Evolutionary conservation across 805 yeast species (phyloP), one percentile per base, ranked within the genome.

Genomic region (Ogataea ganodermae): DNA sequence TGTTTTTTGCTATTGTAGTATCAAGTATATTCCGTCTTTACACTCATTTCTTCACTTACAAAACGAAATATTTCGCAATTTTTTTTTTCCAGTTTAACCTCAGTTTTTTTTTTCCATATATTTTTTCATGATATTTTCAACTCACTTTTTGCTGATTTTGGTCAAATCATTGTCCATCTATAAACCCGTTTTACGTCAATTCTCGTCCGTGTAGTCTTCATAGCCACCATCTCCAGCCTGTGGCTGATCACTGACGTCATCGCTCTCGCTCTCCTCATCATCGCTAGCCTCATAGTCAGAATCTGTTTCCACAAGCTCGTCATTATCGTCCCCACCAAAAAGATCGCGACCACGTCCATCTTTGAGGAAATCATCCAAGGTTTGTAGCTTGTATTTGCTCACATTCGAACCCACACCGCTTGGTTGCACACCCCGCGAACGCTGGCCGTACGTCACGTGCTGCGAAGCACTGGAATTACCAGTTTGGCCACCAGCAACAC

Each of bases 331-430:
- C 54, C 71, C 49, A 50, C 70, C 43, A 59, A 57, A n/a, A 16
- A 73, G 67, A 12, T 76, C 67, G 49, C 75, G 75, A 2, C 78
- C 85, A 56, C 42, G 35, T 9, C 44, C 41, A 18, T 46, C 51
- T 17, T 35, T 56, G 35, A 91, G 83, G 63, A 91, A 91, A 51
- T 91, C 98, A 60, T 91, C 97, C 48, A 91, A 68, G 48, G 91
- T 86, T 63, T 89, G 96, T 31, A 86, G 65, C 49, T 79, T 77
- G 58, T 81, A 84, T 45, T 71, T 73, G 52, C 66, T 70, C 24
- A 57, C 56, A 16, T 58, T 52, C 5, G 50, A 40, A 8, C 21
- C 18, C 17, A 16, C 23, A 18, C n/a, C 20, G 27, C 38, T 14
- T 18, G 36, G 13, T 3, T 6, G 36, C 10, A 8, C 30, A 4